Evolutionary conservation across 805 yeast genomes (phyloP).

Genomic region (Scheffersomyces coipomensis): DNA sequence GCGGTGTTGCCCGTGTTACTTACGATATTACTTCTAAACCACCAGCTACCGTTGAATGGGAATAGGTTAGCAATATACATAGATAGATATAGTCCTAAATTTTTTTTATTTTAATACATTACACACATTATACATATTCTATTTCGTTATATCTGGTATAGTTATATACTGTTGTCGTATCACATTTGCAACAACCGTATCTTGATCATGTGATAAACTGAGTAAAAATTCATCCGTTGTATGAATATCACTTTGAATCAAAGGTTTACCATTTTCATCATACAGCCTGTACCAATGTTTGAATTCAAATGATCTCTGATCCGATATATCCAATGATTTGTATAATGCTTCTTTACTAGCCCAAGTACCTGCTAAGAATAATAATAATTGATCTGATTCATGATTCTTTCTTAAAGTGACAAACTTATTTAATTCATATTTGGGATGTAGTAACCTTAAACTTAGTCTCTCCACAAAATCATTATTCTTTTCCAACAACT

Average conservation of each 20-base stretch:
- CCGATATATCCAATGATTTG: slow-evolving; percentile 50
- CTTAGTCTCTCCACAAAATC: slow-evolving; percentile 37
- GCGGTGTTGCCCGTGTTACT: slow-evolving; percentile 98
- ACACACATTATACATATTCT: neutral
- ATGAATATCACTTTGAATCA: slow-evolving; percentile 25
- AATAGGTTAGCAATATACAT: slow-evolving; percentile 41
- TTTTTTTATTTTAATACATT: neutral
- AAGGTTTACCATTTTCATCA: slow-evolving; percentile 44
- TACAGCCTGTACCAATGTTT: slow-evolving; percentile 56
- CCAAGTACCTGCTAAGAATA: slow-evolving; percentile 59
- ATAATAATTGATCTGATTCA: slow-evolving; percentile 23
- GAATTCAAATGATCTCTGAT: slow-evolving; percentile 56
- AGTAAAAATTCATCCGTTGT: slow-evolving; percentile 49
- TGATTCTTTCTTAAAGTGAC: slow-evolving; percentile 6
- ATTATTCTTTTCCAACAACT: slow-evolving; percentile 35
- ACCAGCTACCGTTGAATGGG: slow-evolving; percentile 99
- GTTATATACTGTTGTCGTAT: slow-evolving; percentile 30
- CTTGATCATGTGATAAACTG: slow-evolving; percentile 67
- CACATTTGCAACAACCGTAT: slow-evolving; percentile 55
- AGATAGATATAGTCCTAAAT: neutral
- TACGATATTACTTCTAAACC: slow-evolving; percentile 99
- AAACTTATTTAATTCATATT: slow-evolving; percentile 38
- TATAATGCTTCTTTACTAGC: slow-evolving; percentile 73
- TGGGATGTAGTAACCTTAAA: slow-evolving; percentile 50
- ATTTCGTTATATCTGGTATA: neutral